A percentile compares a stretch with the other conserved stretches of the same genome.
phyloP scores from a whole-genome alignment of 352 stramenopile genomes.

The Pythium sp. region DNA sequence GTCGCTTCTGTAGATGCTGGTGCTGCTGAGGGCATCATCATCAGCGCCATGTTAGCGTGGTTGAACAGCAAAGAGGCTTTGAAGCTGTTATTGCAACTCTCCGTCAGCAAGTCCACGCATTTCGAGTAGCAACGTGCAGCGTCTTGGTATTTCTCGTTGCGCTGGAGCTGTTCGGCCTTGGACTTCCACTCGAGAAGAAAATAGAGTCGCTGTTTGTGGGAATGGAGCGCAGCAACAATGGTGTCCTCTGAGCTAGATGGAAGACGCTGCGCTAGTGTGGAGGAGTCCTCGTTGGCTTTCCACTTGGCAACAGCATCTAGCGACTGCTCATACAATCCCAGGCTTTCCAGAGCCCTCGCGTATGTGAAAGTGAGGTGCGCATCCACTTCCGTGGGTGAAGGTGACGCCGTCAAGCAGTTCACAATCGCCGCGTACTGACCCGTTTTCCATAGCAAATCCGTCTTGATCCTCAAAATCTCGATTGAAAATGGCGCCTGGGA shows the following conservation, averaged over 20 bases:
- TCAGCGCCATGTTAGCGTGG: constrained; percentile 20
- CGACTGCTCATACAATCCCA: constrained; percentile 22
- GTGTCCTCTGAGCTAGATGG: not conserved
- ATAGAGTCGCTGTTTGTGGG: constrained; percentile 15
- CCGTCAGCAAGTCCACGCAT: constrained; percentile 22
- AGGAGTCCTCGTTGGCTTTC: not conserved
- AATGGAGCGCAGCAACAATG: constrained; percentile 6
- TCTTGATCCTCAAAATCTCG: constrained; percentile 17
- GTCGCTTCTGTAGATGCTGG: not conserved
- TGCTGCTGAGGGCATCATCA: not conserved
- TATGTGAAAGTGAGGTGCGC: constrained; percentile 24
- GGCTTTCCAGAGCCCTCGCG: constrained; percentile 22
- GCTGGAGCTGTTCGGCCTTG: constrained; percentile 21
- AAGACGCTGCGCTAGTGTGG: not conserved
- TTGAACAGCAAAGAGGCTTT: constrained; percentile 23
- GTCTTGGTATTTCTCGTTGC: constrained; percentile 13
- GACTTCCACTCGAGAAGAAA: constrained; percentile 19
- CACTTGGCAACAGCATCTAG: constrained; percentile 12
- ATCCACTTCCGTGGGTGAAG: constrained; percentile 14
- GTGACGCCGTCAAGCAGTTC: constrained; percentile 16
- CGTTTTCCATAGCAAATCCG: constrained; percentile 20
- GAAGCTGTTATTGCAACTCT: constrained; percentile 14
- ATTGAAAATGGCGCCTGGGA: constrained; percentile 24
- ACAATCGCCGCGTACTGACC: constrained; percentile 20
- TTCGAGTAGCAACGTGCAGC: constrained; percentile 21